phyloP scores from a whole-genome alignment of 164 flowering plant species.

The grape (Vitis vinifera) region ASM3070453v1 NC_081818.1:27001001-27001500 shows the following conservation, averaged over 20 bases:
- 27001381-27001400: constrained; percentile 70
- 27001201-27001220: constrained; percentile 55
- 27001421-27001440: constrained; percentile 55
- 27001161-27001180: constrained; percentile 57
- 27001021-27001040: constrained; percentile 65
- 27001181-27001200: constrained; percentile 65
- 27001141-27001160: constrained; percentile 60
- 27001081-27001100: constrained; percentile 72
- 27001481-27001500: constrained; percentile 59
- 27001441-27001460: constrained; percentile 49
- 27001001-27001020: constrained; percentile 77
- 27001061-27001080: constrained; percentile 60
- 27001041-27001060: constrained; percentile 70
- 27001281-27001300: constrained; percentile 60
- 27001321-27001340: constrained; percentile 59
- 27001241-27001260: constrained; percentile 62
- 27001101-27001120: constrained; percentile 56
- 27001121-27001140: constrained; percentile 63
- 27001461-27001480: constrained; percentile 73
- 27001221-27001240: constrained; percentile 49
- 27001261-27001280: constrained; percentile 59
- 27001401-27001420: constrained; percentile 48
- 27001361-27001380: constrained; percentile 75
- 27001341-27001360: constrained; percentile 67
- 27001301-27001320: constrained; percentile 56